These are phyloP conservation scores for Fomitopsis schrenkii DNA, from an alignment of 1,284 basidiomycete species.

Conservation along the genomic window DNA sequence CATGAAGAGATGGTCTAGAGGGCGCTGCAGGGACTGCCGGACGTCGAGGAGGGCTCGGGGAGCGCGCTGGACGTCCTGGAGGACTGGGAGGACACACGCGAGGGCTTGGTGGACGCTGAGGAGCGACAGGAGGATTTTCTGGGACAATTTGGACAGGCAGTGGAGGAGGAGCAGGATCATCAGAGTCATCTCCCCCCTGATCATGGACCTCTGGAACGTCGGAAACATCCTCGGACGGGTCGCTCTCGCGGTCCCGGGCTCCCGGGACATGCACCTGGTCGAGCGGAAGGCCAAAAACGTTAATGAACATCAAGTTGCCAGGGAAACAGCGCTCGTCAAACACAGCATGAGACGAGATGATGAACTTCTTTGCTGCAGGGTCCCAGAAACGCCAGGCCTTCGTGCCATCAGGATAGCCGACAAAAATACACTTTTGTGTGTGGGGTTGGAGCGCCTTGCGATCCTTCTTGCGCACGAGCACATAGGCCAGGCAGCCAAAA, in stretches of 20 bases:
- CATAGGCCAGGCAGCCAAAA: too few relatives aligned
- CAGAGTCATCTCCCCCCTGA: constrained; percentile 7
- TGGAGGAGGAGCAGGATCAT: constrained; percentile 10
- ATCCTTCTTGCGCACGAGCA: too few relatives aligned
- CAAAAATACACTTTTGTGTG: too few relatives aligned
- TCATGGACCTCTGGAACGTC: neutral
- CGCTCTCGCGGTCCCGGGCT: neutral
- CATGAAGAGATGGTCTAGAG: constrained; percentile 2
- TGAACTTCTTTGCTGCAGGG: too few relatives aligned
- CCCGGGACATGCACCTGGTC: neutral
- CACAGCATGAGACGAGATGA: constrained; percentile 17
- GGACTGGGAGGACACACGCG: neutral
- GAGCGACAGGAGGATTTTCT: neutral
- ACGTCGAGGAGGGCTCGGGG: neutral
- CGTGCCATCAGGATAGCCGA: too few relatives aligned
- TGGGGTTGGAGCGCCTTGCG: too few relatives aligned
- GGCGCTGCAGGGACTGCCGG: constrained; percentile 6
- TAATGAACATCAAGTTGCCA: constrained; percentile 8
- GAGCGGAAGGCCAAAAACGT: constrained; percentile 1
- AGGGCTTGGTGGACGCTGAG: neutral
- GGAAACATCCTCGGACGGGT: neutral
- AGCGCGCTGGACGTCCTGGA: too few relatives aligned
- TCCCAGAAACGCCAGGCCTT: too few relatives aligned
- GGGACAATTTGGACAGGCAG: neutral
- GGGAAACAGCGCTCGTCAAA: constrained; percentile 26